phyloP scores from a whole-genome alignment of 768 basidiomycete species.

The Tubosaeta sp. region DNA sequence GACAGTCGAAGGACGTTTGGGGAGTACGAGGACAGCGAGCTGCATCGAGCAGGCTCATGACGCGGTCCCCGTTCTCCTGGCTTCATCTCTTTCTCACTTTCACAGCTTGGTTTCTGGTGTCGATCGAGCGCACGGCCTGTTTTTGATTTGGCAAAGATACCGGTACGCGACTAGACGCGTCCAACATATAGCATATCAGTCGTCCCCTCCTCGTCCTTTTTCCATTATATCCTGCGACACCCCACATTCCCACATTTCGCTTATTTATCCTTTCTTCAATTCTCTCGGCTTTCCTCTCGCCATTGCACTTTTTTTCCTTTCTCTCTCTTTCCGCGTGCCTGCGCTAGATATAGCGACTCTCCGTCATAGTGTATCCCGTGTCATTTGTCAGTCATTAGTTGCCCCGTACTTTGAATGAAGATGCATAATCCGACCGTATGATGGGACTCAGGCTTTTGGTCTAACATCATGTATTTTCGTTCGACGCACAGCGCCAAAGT shows the following conservation, averaged over 20 bases:
- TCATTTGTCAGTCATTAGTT: not conserved
- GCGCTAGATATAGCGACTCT: slow-evolving; percentile 9
- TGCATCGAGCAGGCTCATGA: slow-evolving; percentile 15
- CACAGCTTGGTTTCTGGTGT: slow-evolving; percentile 7
- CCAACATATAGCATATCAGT: slow-evolving; percentile 16
- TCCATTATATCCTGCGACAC: slow-evolving; percentile 12
- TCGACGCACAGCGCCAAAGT: not conserved
- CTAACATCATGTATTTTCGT: not conserved
- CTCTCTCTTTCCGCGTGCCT: not conserved
- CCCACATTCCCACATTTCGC: not conserved
- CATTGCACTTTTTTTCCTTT: not conserved
- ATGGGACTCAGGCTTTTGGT: too few species aligned
- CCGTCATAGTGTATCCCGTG: slow-evolving; percentile 18
- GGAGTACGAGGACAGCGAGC: slow-evolving; percentile 23
- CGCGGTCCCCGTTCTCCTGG: not conserved
- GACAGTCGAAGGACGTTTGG: slow-evolving; percentile 24
- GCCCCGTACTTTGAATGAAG: not conserved
- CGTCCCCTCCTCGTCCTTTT: not conserved
- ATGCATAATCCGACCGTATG: slow-evolving; percentile 1
- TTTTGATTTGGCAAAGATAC: slow-evolving; percentile 10
- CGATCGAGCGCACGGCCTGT: slow-evolving; percentile 6
- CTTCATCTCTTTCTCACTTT: not conserved
- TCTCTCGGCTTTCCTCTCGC: not conserved
- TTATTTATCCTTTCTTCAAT: not conserved
- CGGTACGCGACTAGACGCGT: slow-evolving; percentile 4